Percentiles rank a stretch among this genome's conserved stretches.
Conservation (phyloP, 805 yeast species). For the Priceomyces haplophilus region DNA sequence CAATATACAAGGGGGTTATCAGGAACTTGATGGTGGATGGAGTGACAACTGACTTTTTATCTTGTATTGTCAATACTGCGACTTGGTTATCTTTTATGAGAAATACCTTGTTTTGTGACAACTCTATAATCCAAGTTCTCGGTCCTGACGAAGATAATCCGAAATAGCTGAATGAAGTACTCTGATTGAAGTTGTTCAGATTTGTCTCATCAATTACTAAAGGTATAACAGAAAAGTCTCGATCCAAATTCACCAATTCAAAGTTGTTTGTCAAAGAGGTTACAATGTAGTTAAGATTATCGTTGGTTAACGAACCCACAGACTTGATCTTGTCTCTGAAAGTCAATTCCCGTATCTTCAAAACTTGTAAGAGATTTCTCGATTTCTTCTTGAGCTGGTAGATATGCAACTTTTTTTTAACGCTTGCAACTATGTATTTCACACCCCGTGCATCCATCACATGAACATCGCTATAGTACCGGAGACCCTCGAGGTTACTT, state of each 20-base stretch:
- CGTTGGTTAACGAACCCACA: slow-evolving; percentile 12
- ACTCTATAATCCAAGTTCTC: slow-evolving; percentile 18
- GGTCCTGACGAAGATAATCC: slow-evolving; percentile 34
- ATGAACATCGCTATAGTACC: slow-evolving; percentile 14
- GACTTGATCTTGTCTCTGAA: slow-evolving; percentile 32
- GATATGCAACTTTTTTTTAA: slow-evolving; percentile 28
- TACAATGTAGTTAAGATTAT: slow-evolving; percentile 14
- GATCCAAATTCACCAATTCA: slow-evolving; percentile 21
- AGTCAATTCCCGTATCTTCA: slow-evolving; percentile 19
- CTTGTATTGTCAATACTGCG: slow-evolving; percentile 12
- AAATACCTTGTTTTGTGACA: slow-evolving; percentile 16
- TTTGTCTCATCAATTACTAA: slow-evolving; percentile 19
- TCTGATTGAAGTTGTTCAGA: slow-evolving; percentile 17
- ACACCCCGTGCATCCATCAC: slow-evolving; percentile 16
- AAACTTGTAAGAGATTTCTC: slow-evolving; percentile 29
- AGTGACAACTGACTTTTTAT: slow-evolving; percentile 7
- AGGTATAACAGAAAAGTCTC: slow-evolving; percentile 13
- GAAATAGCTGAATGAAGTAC: slow-evolving; percentile 37
- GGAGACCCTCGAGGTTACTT: slow-evolving; percentile 25
- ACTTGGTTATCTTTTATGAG: slow-evolving; percentile 35
- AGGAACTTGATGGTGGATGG: slow-evolving; percentile 23
- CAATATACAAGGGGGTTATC: slow-evolving; percentile 23
- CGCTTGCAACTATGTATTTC: slow-evolving; percentile 25
- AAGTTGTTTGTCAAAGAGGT: slow-evolving; percentile 27
- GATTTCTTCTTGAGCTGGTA: slow-evolving; percentile 27